Conservation (phyloP, 352 stramenopile genomes). For the Plasmopara halstedii region DNA sequence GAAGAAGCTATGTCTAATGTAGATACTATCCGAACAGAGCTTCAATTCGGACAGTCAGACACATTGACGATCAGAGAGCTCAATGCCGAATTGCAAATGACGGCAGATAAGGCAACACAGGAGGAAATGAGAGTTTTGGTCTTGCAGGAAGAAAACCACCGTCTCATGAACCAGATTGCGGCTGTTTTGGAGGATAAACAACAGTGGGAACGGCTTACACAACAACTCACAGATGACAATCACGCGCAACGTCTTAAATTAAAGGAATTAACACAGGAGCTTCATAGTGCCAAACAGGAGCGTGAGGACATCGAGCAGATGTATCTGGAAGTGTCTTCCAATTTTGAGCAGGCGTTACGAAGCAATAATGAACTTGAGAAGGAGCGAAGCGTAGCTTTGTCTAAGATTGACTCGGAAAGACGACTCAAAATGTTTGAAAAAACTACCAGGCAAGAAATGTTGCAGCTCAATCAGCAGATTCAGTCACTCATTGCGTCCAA, state of each 20-base stretch:
- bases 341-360: conserved; percentile 49
- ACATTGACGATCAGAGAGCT: conserved; percentile 25
- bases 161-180: conserved; percentile 38
- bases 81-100: conserved; percentile 23
- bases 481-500: conserved; percentile 15
- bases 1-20: conserved; percentile 43
- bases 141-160: conserved; percentile 49
- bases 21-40: conserved; percentile 45
- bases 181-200: conserved; percentile 41
- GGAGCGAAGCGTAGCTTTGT: not conserved
- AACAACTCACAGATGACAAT: conserved; percentile 24
- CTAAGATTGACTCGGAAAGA: conserved; percentile 4
- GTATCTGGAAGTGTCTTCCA: conserved; percentile 51
- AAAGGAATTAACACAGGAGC: conserved; percentile 35
- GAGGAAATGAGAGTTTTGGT: conserved; percentile 42
- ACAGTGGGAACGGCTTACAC: conserved; percentile 33
- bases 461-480: conserved; percentile 19
- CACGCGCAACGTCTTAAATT: conserved; percentile 26
- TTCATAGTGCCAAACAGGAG: conserved; percentile 35
- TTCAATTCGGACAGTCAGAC: conserved; percentile 25
- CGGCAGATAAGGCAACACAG: conserved; percentile 18
- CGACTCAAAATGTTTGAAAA: conserved; percentile 6
- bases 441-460: conserved; percentile 11
- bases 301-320: conserved; percentile 51
- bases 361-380: conserved; percentile 23